Percentiles rank a stretch among this genome's conserved stretches.
Evolutionary conservation across 768 basidiomycete genomes (phyloP).

Genomic region (Boletus eberwhitei): DNA sequence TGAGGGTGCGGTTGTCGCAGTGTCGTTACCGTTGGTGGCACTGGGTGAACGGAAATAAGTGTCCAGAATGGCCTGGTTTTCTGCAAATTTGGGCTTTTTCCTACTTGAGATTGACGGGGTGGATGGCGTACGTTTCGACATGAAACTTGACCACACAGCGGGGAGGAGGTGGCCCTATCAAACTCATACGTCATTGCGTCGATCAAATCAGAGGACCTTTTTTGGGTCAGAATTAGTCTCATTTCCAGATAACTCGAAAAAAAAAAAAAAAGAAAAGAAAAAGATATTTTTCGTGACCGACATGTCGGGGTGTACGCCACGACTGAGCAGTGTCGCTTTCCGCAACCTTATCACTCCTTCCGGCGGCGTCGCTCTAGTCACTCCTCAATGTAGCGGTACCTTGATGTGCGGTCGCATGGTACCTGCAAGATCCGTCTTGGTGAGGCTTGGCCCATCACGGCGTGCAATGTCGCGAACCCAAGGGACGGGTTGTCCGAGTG

Average conservation of each 20-base stretch:
- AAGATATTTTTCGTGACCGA: background rate
- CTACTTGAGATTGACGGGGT: conserved; percentile 7
- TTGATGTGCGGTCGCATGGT: background rate
- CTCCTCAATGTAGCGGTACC: background rate
- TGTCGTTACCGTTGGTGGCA: conserved; percentile 12
- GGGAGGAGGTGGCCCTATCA: conserved; percentile 8
- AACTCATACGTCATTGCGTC: conserved; percentile 26
- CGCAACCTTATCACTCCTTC: conserved; percentile 10
- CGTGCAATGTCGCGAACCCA: conserved; percentile 9
- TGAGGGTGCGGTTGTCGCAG: conserved; percentile 10
- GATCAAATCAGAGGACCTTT: conserved; percentile 20
- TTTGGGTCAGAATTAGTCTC: conserved; percentile 15
- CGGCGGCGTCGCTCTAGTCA: conserved; percentile 13
- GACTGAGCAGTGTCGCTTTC: conserved; percentile 1
- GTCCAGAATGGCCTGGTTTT: conserved; percentile 21
- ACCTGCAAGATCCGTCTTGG: conserved; percentile 19
- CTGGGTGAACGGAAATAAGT: conserved; percentile 23
- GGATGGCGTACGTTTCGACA: conserved; percentile 20
- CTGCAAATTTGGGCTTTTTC: conserved; percentile 22
- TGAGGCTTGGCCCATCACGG: no score
- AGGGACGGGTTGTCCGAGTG: conserved; percentile 14
- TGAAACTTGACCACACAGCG: conserved; percentile 7
- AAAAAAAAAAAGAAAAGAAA: background rate
- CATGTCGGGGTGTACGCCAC: conserved; percentile 12
- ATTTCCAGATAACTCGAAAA: background rate